phyloP scores from a whole-genome alignment of 1,139 yeast species.

The Chernovozyma aurita region DNA sequence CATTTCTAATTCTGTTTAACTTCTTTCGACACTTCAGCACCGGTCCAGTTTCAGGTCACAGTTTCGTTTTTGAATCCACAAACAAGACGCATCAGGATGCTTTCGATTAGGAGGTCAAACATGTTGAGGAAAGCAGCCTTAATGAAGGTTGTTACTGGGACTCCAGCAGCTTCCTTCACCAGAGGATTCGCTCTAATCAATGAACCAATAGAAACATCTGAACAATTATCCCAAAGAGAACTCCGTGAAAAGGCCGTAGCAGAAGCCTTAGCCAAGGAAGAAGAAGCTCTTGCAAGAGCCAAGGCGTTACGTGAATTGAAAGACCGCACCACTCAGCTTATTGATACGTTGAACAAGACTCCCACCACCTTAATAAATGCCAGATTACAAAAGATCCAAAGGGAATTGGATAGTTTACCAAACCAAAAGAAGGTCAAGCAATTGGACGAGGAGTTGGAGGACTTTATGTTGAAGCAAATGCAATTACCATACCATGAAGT shows the following conservation, averaged over 20 bases:
- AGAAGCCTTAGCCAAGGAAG: constrained; percentile 43
- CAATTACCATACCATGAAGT: constrained; percentile 29
- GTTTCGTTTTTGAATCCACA: too few relatives aligned
- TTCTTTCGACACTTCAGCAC: too few relatives aligned
- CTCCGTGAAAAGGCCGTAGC: constrained; percentile 40
- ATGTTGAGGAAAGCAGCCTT: background rate
- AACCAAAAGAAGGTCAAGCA: constrained; percentile 33
- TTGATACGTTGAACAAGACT: constrained; percentile 31
- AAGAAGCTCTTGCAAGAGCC: constrained; percentile 34
- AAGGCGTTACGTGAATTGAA: constrained; percentile 36
- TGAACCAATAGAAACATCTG: too few relatives aligned
- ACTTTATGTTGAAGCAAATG: constrained; percentile 33
- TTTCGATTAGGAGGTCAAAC: too few relatives aligned
- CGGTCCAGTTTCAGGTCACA: too few relatives aligned
- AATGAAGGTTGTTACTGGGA: too few relatives aligned
- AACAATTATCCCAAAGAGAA: constrained; percentile 21
- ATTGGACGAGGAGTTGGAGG: constrained; percentile 41
- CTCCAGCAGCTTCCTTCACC: too few relatives aligned
- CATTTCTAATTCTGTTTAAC: too few relatives aligned
- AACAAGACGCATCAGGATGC: too few relatives aligned
- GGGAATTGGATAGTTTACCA: constrained; percentile 26
- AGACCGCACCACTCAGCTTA: constrained; percentile 21
- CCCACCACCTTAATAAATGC: constrained; percentile 29
- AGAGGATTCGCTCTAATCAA: too few relatives aligned
- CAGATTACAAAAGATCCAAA: constrained; percentile 28